Percentiles rank a stretch among this genome's conserved stretches.
Evolutionary conservation across 345 rosid genomes (phyloP).

Genomic region (Mallotus nudiflorus): DNA sequence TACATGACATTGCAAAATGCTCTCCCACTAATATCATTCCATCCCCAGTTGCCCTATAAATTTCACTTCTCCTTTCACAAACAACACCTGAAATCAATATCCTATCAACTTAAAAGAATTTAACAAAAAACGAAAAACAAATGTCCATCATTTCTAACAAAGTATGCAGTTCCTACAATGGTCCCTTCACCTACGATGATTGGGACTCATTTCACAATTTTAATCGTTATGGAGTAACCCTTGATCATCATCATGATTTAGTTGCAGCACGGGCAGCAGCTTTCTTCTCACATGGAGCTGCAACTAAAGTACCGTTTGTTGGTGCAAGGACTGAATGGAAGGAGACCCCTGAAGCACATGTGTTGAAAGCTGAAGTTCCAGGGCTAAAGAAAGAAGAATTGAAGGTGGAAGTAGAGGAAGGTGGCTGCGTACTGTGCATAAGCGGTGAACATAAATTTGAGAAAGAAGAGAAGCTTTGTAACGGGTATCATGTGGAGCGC

Average conservation of each 20-base stretch:
- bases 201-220: conserved; percentile 11
- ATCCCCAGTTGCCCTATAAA: too few species aligned
- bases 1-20: too few species aligned
- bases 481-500: conserved; percentile 32
- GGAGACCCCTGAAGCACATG: conserved; percentile 39
- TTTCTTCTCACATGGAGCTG: conserved; percentile 9
- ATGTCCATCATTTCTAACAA: conserved; percentile 5
- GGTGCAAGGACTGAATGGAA: conserved; percentile 27
- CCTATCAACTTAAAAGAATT: too few species aligned
- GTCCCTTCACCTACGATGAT: conserved; percentile 4
- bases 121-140: background rate
- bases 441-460: conserved; percentile 31
- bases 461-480: conserved; percentile 25
- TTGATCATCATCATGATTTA: background rate
- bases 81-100: too few species aligned
- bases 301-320: background rate
- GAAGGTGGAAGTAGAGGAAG: conserved; percentile 39
- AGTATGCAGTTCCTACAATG: background rate
- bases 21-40: too few species aligned
- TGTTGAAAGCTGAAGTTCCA: conserved; percentile 28
- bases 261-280: background rate
- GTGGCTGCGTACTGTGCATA: conserved; percentile 26
- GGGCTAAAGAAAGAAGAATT: conserved; percentile 40
- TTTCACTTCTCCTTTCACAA: background rate
- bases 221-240: too few species aligned